Evolutionary conservation across 331 rosid genomes (phyloP), one percentile per base, ranked within the genome.

Genomic region (Malus hybrid): DNA sequence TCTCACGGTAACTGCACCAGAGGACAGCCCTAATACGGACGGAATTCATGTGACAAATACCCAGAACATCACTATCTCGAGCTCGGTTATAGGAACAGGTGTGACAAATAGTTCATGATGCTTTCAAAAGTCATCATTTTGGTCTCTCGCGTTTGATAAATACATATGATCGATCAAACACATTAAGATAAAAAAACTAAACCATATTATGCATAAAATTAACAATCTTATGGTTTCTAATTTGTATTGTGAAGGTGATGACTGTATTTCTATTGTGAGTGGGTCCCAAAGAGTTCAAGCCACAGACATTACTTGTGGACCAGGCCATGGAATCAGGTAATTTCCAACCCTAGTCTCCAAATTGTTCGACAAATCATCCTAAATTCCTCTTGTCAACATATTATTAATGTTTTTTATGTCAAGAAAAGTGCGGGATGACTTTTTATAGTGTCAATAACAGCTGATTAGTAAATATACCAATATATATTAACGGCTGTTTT

Each of bases 21-120:
- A 33, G 59, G 63, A 75, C 10, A 92, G 97, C 56, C 97, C 91
- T 39, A 90, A 92, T 73, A 92, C 97, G 0, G 94, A 92, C 69
- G 94, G 97, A 12, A 92, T 92, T 83, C 96, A 92, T 65, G 79
- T 92, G 55, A 36, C 96, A 2, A 67, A 78, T 42, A 84, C 88
- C 1, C 76, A 86, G 56, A 81, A 88, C 74, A 84, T 92, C 46
- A 82, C 76, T 24, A 90, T 92, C 72, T 84, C 88, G 9, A 79
- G 24, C 76, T 80, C 81, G 34, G 63, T 65, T 39, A 83, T 92
- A 42, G 90, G 82, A 81, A 88, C 93, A n/a, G 93, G 97, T 92
- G 79, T 27, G 57, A 16, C 57, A 52, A 9, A 39, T 52, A 52
- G 57, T 18, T 6, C 57, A 3, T 52, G 57, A 52, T 0, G 20